Evolutionary conservation across 306 rosid species (phyloP).

Genomic region (Vigna nakashimae): DNA sequence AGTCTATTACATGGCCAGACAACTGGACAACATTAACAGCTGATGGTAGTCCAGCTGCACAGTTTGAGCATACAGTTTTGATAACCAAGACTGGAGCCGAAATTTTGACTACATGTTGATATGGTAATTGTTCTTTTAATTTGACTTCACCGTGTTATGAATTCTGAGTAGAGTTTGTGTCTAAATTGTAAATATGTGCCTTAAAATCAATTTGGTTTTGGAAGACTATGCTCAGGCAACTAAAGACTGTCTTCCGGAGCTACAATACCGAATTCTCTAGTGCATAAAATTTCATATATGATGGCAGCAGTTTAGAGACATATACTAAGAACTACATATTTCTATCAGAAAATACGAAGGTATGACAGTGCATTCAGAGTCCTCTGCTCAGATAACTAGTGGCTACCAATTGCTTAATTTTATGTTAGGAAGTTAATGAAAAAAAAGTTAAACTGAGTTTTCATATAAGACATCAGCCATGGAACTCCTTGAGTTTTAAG

Average conservation of each 20-base stretch:
- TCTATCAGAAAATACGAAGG: conserved; percentile 21
- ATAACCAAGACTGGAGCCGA: conserved; percentile 90
- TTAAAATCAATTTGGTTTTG: conserved; percentile 28
- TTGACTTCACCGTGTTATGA: conserved; percentile 7
- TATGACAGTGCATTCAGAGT: conserved; percentile 8
- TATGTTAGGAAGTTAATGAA: not conserved
- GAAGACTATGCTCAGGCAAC: conserved; percentile 28
- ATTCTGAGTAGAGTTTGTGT: conserved; percentile 12
- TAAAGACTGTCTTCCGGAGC: conserved; percentile 12
- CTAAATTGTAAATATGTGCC: conserved; percentile 40
- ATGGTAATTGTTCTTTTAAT: conserved; percentile 24
- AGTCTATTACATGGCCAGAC: conserved; percentile 86
- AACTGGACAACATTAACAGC: conserved; percentile 87
- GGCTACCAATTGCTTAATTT: conserved; percentile 3
- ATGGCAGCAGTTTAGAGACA: not conserved
- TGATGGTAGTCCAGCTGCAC: conserved; percentile 93
- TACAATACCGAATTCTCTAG: conserved; percentile 26
- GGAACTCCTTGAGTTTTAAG: not conserved
- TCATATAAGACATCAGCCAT: not conserved
- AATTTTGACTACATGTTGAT: conserved; percentile 72
- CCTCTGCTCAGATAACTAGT: conserved; percentile 5
- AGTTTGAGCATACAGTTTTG: conserved; percentile 93
- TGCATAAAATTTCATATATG: conserved; percentile 29
- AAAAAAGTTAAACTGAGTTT: conserved; percentile 1
- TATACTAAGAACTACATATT: conserved; percentile 24